Evolutionary conservation across 1,284 basidiomycete species (phyloP).

Genomic region (Trametes hirsuta): DNA sequence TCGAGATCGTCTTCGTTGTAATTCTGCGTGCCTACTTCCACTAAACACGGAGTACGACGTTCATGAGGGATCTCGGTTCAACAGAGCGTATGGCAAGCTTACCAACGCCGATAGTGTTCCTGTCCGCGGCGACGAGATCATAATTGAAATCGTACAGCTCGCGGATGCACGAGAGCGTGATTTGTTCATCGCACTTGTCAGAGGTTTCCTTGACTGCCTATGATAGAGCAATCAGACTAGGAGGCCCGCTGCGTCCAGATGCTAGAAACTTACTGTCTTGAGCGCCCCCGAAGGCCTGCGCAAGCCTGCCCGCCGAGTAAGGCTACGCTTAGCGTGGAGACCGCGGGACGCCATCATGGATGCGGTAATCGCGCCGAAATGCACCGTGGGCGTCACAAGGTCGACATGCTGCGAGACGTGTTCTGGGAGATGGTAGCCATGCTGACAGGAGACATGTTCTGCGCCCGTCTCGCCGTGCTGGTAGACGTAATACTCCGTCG

Average conservation of each 20-base stretch:
- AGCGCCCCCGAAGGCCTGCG: background rate
- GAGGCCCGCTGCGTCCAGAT: background rate
- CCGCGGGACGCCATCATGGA: background rate
- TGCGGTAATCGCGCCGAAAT: slow-evolving; percentile 38
- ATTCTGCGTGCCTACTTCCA: slow-evolving; percentile 28
- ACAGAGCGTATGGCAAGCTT: background rate
- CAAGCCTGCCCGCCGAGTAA: background rate
- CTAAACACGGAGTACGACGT: background rate
- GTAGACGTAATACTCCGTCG: slow-evolving; percentile 50
- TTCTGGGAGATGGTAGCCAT: slow-evolving; percentile 46
- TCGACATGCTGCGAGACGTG: slow-evolving; percentile 51
- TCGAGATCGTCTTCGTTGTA: slow-evolving; percentile 46
- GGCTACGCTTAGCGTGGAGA: background rate
- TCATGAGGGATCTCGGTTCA: no score
- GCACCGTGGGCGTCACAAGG: slow-evolving; percentile 49
- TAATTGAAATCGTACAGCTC: slow-evolving; percentile 53
- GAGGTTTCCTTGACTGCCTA: background rate
- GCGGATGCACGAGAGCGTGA: slow-evolving; percentile 57
- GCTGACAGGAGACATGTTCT: slow-evolving; percentile 40
- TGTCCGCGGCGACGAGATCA: slow-evolving; percentile 41
- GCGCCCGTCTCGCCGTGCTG: slow-evolving; percentile 40
- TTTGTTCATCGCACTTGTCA: slow-evolving; percentile 39
- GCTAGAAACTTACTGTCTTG: background rate
- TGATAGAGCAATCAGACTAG: background rate
- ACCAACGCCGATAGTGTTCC: slow-evolving; percentile 54